These are phyloP conservation scores for Botrytis deweyae DNA, from an alignment of 2,329 filamentous ascomycete species.

Conservation along the genomic window DNA sequence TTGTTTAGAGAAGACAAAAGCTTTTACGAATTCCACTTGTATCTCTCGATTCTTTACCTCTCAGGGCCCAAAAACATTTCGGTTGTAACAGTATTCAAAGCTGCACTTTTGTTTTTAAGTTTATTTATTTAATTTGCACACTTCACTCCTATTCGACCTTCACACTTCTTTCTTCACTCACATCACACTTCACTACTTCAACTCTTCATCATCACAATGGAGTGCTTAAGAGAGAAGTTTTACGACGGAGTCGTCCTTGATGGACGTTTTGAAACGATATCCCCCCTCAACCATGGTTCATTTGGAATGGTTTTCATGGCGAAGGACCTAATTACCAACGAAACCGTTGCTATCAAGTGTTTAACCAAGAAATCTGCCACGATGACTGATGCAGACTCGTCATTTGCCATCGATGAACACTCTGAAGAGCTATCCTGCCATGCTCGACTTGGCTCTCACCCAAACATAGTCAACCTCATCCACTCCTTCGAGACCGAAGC, in stretches of 20 bases:
- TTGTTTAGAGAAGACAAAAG: conserved; percentile 42
- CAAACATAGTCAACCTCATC: conserved; percentile 91
- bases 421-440: conserved; percentile 82
- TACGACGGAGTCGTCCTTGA: conserved; percentile 75
- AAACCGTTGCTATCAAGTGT: conserved; percentile 93
- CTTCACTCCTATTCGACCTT: conserved; percentile 23
- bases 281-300: conserved; percentile 95
- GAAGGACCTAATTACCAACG: conserved; percentile 70
- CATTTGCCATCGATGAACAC: conserved; percentile 75
- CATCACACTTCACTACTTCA: conserved; percentile 19
- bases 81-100: conserved; percentile 38
- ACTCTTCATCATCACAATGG: conserved; percentile 54
- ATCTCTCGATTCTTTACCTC: conserved; percentile 28
- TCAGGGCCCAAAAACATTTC: conserved; percentile 36
- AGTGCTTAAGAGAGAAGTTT: conserved; percentile 84
- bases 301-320: conserved; percentile 99
- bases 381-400: conserved; percentile 48
- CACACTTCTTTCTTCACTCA: conserved; percentile 14
- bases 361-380: conserved; percentile 76
- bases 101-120: conserved; percentile 24
- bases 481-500: conserved; percentile 89
- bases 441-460: conserved; percentile 72
- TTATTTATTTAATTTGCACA: conserved; percentile 31
- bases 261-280: conserved; percentile 86
- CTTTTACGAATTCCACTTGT: conserved; percentile 36